A percentile compares a stretch with the other conserved stretches of the same genome.
phyloP scores from a whole-genome alignment of 768 basidiomycete genomes.

The Solioccasus polychromus region DNA sequence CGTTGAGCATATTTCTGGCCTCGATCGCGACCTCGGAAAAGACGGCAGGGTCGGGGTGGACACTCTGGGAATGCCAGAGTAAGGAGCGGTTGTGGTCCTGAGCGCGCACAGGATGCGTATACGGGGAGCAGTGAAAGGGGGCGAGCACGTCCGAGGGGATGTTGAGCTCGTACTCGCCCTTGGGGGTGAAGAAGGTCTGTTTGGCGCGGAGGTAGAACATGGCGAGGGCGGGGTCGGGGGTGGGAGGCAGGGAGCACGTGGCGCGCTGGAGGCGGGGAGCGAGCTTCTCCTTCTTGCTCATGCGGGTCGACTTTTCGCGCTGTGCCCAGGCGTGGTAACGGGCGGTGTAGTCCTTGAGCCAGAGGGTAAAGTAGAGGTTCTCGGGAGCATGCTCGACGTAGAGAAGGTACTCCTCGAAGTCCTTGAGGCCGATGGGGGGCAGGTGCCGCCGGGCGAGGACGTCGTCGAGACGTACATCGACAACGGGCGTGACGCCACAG shows the following conservation, averaged over 20 bases:
- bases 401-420: constrained; percentile 77
- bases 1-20: constrained; percentile 55
- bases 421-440: constrained; percentile 74
- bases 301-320: constrained; percentile 24
- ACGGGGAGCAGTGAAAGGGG: constrained; percentile 48
- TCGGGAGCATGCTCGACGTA: constrained; percentile 76
- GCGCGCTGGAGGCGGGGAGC: constrained; percentile 29
- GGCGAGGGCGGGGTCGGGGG: constrained; percentile 53
- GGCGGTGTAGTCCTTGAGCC: constrained; percentile 70
- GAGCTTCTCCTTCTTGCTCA: constrained; percentile 42
- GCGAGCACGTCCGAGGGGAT: constrained; percentile 65
- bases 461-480: constrained; percentile 69
- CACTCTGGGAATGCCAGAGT: constrained; percentile 28
- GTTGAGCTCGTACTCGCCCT: constrained; percentile 68
- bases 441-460: constrained; percentile 74
- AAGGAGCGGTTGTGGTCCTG: constrained; percentile 10
- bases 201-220: constrained; percentile 79
- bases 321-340: constrained; percentile 43
- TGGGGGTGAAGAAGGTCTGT: constrained; percentile 76
- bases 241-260: constrained; percentile 30
- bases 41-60: constrained; percentile 62
- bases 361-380: constrained; percentile 83
- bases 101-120: constrained; percentile 23
- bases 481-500: constrained; percentile 63
- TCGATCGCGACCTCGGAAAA: constrained; percentile 61